Evolutionary conservation across 192 early-diverging fungal species (phyloP), one percentile per base, ranked within the genome.

Genomic region (Cladochytrium replicatum): DNA sequence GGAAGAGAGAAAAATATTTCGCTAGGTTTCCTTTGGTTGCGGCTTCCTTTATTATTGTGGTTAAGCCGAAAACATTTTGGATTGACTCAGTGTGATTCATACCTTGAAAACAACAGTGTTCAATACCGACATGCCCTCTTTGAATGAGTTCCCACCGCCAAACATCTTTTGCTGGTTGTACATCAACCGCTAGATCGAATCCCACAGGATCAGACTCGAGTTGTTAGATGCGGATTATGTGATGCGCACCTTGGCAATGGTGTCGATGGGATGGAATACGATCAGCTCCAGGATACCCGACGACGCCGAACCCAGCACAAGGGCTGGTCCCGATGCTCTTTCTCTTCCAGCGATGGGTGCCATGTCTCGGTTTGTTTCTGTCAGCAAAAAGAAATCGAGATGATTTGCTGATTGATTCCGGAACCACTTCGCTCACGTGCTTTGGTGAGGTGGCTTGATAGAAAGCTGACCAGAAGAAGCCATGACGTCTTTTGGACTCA

Each of bases 251-350:
- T 73, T 99, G 52, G 93, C 93, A 13, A 99, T 84, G 1, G 93
- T 99, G 70, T 99, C 93, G 39, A 99, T 89, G 29, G 92, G 93
- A 68, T 99, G 95, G 83, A 99, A 99, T 42, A 83, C 80, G 48
- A 93, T 72, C 48, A 99, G 75, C 72, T 99, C 95, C 27, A 96
- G 77, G 58, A 96, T 83, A 34, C 95, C 95, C 38, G 90, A 85
- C 39, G 86, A 79, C 31, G 77, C 95, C 29, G 89, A 82, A 45
- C 95, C 95, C 26, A 90, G 63, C 58, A 99, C 66, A 47, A 91
- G 83, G 55, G 95, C 90, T 19, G 83, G 72, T 38, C 74, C 83
- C 28, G 91, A 95, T 65, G 95, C 95, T 47, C 74, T 74, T 15
- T 48, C 37, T 34, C 55, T 56, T 23, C 54, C 48, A 13, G 54